phyloP scores from a whole-genome alignment of 257 asterid genomes.

The Scutellaria barbata region DNA sequence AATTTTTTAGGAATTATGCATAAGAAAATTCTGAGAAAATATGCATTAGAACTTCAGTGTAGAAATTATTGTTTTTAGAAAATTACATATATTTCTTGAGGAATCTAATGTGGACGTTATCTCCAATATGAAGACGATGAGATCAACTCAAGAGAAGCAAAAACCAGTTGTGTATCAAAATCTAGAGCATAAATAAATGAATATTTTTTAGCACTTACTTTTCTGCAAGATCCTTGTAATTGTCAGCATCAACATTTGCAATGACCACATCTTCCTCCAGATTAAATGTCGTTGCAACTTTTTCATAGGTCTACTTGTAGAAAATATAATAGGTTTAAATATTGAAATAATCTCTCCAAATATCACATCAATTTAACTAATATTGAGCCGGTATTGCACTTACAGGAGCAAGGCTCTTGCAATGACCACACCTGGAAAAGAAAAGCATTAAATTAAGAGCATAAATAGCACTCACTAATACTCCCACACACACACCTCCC shows the following conservation, averaged over 20 bases:
- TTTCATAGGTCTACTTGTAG: conserved; percentile 71
- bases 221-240: conserved; percentile 74
- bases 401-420: conserved; percentile 96
- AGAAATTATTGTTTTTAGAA: background rate
- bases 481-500: background rate
- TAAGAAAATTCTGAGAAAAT: too few species aligned
- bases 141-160: conserved; percentile 18
- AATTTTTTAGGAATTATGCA: too few species aligned
- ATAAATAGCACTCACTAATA: conserved; percentile 14
- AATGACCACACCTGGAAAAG: conserved; percentile 92
- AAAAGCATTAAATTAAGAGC: conserved; percentile 29
- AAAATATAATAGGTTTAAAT: conserved; percentile 27
- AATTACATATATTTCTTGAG: background rate
- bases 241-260: conserved; percentile 90
- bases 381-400: conserved; percentile 44
- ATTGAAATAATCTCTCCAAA: conserved; percentile 17
- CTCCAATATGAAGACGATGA: background rate
- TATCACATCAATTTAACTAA: conserved; percentile 27
- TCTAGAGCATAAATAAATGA: background rate
- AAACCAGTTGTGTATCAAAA: background rate
- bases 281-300: conserved; percentile 82
- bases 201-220: conserved; percentile 56
- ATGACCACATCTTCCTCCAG: conserved; percentile 80
- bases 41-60: too few species aligned
- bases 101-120: conserved; percentile 9